These are phyloP conservation scores for Prunus yedoensis DNA, from an alignment of 331 rosid genomes.

Conservation along the genomic window DNA sequence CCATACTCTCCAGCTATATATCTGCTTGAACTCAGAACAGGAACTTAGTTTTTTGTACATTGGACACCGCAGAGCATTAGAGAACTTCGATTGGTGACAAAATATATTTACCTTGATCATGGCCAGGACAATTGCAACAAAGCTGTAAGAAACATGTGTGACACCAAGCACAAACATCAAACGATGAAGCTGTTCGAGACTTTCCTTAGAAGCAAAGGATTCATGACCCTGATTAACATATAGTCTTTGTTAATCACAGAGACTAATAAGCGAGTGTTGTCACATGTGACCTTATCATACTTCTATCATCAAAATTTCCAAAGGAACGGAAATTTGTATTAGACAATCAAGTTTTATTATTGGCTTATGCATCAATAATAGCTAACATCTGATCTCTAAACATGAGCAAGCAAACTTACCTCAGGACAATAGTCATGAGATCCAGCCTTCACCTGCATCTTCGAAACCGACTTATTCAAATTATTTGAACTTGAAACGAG, in stretches of 20 bases:
- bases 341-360: too few species aligned
- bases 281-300: neutral
- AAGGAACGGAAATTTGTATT: neutral
- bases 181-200: constrained; percentile 95
- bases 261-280: neutral
- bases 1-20: constrained; percentile 93
- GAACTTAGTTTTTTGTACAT: neutral
- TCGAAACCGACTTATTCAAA: constrained; percentile 42
- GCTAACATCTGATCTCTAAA: neutral
- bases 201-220: constrained; percentile 79
- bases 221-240: constrained; percentile 64
- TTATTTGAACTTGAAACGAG: constrained; percentile 23
- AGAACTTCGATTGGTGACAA: constrained; percentile 15
- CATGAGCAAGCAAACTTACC: constrained; percentile 40
- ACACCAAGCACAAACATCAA: constrained; percentile 77
- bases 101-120: constrained; percentile 66
- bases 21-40: constrained; percentile 42
- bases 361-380: too few species aligned
- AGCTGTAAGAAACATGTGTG: constrained; percentile 79
- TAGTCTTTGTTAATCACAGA: neutral
- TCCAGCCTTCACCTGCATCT: constrained; percentile 30
- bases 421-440: constrained; percentile 57
- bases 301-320: neutral
- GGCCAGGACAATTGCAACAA: constrained; percentile 70
- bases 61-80: constrained; percentile 5